Base-by-base conservation (phyloP, 2,329 filamentous ascomycete genomes). In the Cytospora paraplurivora region DNA sequence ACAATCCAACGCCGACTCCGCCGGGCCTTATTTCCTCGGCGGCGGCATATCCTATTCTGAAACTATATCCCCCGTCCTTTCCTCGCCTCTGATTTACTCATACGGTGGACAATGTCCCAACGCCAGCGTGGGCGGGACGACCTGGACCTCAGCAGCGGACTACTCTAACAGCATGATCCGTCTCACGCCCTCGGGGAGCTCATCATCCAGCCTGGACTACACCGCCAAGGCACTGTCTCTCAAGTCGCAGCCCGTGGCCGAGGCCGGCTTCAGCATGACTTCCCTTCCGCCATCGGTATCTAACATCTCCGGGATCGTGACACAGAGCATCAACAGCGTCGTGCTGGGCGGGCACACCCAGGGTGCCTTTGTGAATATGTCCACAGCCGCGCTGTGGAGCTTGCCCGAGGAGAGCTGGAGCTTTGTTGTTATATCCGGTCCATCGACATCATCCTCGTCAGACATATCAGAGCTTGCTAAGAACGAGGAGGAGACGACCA, bases 301-400 rank as follows among this genome's bases (percentile, higher is more conserved):
- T 21, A 90, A 90, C 71, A 82, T 82, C 5, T 87, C 85, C 17
- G 88, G 85, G 3, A 80, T 81, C 3, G 79, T 88, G 49, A 89
- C 87, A 5, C 89, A 93, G 72, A 87, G 93, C 72, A 87, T 89
- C 67, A 88, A 88, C 69, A 94, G 92, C 68, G 85, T 97, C 13
- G 77, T 97, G 27, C 78, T 97, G 17, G 94, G 93, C 49, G 94
- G 94, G 0, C 93, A 97, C 73, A 96, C 93, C 0, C 81, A 86
- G 69, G 76, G 80, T 17, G 93, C 93, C 0, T 97, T 97, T 72
- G 88, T 97, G 77, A 96, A 97, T 74, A 97, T 96, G 89, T 96
- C 92, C 62, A 91, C 92, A 51, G 86, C 94, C 1, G 94, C 93
- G 0, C 79, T 97, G 1, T 97, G 93, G 81, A 93, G 88, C 60